A percentile compares a stretch with the other conserved stretches of the same genome.
phyloP scores from a whole-genome alignment of 805 yeast genomes.

The Limtongozyma cylindracea region DNA sequence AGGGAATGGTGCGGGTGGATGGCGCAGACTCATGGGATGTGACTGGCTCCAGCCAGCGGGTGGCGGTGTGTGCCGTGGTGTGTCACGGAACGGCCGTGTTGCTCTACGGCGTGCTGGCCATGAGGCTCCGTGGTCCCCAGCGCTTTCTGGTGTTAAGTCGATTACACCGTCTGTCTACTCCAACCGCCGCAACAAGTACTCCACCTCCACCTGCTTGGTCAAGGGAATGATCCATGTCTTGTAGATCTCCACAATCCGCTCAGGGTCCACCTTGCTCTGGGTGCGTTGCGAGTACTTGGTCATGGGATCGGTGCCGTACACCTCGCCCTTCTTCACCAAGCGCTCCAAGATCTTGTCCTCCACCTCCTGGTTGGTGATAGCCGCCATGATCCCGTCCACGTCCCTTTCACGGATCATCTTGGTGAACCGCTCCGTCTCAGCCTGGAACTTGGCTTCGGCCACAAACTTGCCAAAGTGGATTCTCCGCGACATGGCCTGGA shows the following conservation, averaged over 20 bases:
- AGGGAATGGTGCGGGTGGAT: no score
- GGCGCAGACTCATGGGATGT: no score
- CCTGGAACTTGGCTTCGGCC: slow-evolving; percentile 77
- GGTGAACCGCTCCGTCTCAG: slow-evolving; percentile 36
- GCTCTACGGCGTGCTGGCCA: no score
- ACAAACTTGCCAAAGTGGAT: slow-evolving; percentile 96
- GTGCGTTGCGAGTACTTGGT: slow-evolving; percentile 39
- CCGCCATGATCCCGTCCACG: slow-evolving; percentile 42
- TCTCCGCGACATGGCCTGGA: slow-evolving; percentile 75
- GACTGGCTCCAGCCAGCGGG: no score
- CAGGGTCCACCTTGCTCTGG: slow-evolving; percentile 60
- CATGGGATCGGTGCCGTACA: slow-evolving; percentile 77
- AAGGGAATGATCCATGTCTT: slow-evolving; percentile 77
- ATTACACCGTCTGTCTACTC: no score
- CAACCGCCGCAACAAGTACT: slow-evolving; percentile 62
- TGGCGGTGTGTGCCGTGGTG: no score
- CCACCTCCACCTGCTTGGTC: slow-evolving; percentile 89
- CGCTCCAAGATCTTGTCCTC: slow-evolving; percentile 67
- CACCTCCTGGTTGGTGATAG: slow-evolving; percentile 72
- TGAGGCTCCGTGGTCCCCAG: no score
- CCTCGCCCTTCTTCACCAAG: slow-evolving; percentile 54
- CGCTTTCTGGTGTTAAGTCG: no score
- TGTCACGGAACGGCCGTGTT: no score
- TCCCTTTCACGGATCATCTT: slow-evolving; percentile 42
- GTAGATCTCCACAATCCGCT: slow-evolving; percentile 60